These are phyloP conservation scores for Aegilops speltoides DNA, from an alignment of 176 grass and related monocot genomes.

Conservation along the genomic window DNA sequence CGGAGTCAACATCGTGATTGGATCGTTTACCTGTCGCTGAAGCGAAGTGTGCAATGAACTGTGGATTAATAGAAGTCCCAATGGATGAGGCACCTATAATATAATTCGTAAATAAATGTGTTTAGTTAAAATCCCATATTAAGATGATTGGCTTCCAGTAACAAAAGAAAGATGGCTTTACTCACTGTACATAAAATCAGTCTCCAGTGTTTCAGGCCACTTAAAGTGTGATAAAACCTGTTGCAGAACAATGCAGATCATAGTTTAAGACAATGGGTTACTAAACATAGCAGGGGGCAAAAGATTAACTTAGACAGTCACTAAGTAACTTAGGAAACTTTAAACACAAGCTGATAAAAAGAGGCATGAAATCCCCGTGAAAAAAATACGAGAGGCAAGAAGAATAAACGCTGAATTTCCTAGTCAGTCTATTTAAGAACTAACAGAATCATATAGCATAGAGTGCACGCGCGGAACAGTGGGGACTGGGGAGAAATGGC, in stretches of 20 bases:
- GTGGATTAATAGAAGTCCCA: slow-evolving; percentile 75
- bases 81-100: slow-evolving; percentile 81
- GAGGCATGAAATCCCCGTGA: background rate
- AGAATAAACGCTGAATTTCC: background rate
- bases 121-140: slow-evolving; percentile 23
- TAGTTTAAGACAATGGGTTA: background rate
- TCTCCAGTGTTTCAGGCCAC: slow-evolving; percentile 87
- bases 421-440: background rate
- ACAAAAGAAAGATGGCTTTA: background rate
- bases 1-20: slow-evolving; percentile 52
- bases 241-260: slow-evolving; percentile 28
- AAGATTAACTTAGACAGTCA: slow-evolving; percentile 7
- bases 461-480: background rate
- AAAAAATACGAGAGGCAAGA: background rate
- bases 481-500: background rate
- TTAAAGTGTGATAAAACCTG: slow-evolving; percentile 78
- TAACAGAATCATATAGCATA: background rate
- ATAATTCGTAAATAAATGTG: background rate
- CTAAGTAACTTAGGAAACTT: slow-evolving; percentile 4
- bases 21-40: slow-evolving; percentile 66
- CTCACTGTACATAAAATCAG: slow-evolving; percentile 90
- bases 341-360: slow-evolving; percentile 1
- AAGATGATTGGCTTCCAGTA: background rate
- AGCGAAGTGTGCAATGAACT: slow-evolving; percentile 82
- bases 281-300: slow-evolving; percentile 6